Evolutionary conservation across 768 basidiomycete species (phyloP).

Genomic region (Tubosaeta sp.): DNA sequence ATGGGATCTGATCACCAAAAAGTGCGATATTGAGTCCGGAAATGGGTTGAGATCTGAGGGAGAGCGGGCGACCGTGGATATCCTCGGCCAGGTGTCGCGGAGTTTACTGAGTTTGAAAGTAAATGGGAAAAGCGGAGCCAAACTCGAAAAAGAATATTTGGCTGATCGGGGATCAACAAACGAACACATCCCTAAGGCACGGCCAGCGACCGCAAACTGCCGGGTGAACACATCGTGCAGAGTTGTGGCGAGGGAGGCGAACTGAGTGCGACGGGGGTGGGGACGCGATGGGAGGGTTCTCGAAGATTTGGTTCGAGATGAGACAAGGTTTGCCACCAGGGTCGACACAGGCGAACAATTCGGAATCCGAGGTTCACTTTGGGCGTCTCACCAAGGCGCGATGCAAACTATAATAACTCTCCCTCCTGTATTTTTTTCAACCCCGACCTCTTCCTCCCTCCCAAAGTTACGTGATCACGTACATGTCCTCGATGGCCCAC

Average conservation of each 20-base stretch:
- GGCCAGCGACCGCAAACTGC: conserved; percentile 28
- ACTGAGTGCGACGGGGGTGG: neutral
- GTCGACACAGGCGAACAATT: conserved; percentile 43
- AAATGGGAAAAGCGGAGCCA: conserved; percentile 28
- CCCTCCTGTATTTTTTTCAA: conserved; percentile 37
- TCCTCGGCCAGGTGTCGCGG: conserved; percentile 25
- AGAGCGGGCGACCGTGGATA: neutral
- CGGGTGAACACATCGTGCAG: conserved; percentile 4
- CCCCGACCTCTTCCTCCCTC: conserved; percentile 46
- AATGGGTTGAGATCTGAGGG: conserved; percentile 16
- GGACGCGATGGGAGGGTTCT: conserved; percentile 17
- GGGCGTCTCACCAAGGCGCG: conserved; percentile 27
- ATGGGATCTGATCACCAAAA: conserved; percentile 24
- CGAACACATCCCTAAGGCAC: conserved; percentile 33
- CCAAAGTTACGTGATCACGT: conserved; percentile 38
- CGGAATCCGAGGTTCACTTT: conserved; percentile 41
- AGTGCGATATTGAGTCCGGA: conserved; percentile 21
- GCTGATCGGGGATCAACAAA: conserved; percentile 65
- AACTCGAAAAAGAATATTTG: conserved; percentile 32
- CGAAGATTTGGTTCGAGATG: conserved; percentile 33
- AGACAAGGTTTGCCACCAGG: conserved; percentile 34
- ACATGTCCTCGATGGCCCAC: conserved; percentile 57
- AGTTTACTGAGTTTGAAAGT: conserved; percentile 24
- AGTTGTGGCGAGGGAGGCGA: neutral
- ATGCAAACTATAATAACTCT: conserved; percentile 34